Percentiles rank a stretch among this genome's conserved stretches.
Evolutionary conservation across 2,329 filamentous ascomycete species (phyloP).

Genomic region (Pyrenophora tritici-repentis): DNA sequence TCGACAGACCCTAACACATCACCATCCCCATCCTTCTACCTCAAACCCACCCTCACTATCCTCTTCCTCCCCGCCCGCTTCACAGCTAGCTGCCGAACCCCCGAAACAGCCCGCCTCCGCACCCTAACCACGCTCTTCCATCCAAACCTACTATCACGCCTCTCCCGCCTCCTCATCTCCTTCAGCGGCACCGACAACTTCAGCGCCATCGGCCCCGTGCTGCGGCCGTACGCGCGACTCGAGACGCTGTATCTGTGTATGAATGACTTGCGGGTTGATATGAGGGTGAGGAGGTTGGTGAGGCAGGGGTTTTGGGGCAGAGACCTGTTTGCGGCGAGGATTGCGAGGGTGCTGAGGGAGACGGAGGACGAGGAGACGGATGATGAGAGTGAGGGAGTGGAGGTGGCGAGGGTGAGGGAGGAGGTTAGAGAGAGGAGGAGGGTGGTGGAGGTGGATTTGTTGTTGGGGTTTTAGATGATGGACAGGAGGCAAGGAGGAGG

Average conservation of each 20-base stretch:
- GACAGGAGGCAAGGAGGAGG: too few relatives aligned
- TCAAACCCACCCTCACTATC: slow-evolving; percentile 17
- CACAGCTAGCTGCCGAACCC: neutral
- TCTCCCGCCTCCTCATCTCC: slow-evolving; percentile 8
- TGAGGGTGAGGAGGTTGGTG: neutral
- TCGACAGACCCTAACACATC: too few relatives aligned
- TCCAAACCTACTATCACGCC: neutral
- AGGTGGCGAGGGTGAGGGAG: neutral
- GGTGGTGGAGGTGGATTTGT: slow-evolving; percentile 14
- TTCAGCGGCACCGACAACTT: slow-evolving; percentile 10
- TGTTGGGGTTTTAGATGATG: slow-evolving; percentile 1
- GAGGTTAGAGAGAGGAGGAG: slow-evolving; percentile 1
- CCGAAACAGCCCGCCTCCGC: slow-evolving; percentile 14
- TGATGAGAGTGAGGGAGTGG: slow-evolving; percentile 14
- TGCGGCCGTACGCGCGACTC: slow-evolving; percentile 5
- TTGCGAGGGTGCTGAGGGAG: neutral
- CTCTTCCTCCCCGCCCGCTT: slow-evolving; percentile 21
- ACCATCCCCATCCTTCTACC: slow-evolving; percentile 7
- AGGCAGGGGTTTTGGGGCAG: neutral
- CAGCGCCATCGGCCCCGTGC: slow-evolving; percentile 1
- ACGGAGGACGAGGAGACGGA: slow-evolving; percentile 18
- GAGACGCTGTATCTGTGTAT: slow-evolving; percentile 19
- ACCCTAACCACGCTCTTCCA: neutral
- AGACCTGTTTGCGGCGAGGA: neutral
- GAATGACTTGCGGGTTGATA: slow-evolving; percentile 11